These are phyloP conservation scores for Rheum nobile DNA, from an alignment of 148 eudicot genomes.

Conservation along the genomic window DNA sequence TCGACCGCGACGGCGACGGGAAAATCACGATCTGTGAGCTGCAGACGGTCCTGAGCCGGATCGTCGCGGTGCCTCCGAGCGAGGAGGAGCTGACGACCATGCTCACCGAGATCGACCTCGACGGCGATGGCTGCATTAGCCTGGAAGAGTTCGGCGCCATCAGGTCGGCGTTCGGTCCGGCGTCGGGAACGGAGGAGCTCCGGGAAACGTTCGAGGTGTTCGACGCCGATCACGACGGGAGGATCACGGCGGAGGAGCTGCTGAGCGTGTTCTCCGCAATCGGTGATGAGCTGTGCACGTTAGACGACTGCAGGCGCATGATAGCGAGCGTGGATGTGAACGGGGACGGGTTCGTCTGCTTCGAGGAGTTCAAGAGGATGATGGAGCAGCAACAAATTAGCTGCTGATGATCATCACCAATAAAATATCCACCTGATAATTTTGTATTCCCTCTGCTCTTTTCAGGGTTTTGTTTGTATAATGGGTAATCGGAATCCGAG, in stretches of 20 bases:
- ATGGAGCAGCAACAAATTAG: conserved; percentile 40
- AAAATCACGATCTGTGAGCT: conserved; percentile 41
- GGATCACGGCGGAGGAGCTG: conserved; percentile 67
- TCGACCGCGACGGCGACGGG: conserved; percentile 61
- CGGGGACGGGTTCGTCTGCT: conserved; percentile 71
- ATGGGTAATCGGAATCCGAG: not conserved
- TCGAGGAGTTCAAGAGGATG: conserved; percentile 69
- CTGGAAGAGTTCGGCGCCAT: conserved; percentile 50
- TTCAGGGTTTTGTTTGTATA: not conserved
- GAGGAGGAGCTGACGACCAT: conserved; percentile 42
- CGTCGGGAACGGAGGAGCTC: conserved; percentile 42
- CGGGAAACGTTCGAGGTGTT: conserved; percentile 52
- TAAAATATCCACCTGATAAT: not conserved
- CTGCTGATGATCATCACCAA: not conserved
- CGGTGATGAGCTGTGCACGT: conserved; percentile 55
- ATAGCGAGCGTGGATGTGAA: conserved; percentile 52
- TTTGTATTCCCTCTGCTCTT: not conserved
- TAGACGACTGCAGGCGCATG: conserved; percentile 72
- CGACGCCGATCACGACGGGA: conserved; percentile 61
- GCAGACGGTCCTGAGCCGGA: conserved; percentile 26
- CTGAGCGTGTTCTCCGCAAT: conserved; percentile 35
- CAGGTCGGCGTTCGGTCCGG: conserved; percentile 41
- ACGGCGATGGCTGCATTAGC: conserved; percentile 66
- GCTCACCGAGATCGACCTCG: conserved; percentile 47
- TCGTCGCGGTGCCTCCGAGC: conserved; percentile 26